Base-by-base conservation (phyloP, 1,284 basidiomycete species). In the Cutaneotrichosporon cavernicola region DNA sequence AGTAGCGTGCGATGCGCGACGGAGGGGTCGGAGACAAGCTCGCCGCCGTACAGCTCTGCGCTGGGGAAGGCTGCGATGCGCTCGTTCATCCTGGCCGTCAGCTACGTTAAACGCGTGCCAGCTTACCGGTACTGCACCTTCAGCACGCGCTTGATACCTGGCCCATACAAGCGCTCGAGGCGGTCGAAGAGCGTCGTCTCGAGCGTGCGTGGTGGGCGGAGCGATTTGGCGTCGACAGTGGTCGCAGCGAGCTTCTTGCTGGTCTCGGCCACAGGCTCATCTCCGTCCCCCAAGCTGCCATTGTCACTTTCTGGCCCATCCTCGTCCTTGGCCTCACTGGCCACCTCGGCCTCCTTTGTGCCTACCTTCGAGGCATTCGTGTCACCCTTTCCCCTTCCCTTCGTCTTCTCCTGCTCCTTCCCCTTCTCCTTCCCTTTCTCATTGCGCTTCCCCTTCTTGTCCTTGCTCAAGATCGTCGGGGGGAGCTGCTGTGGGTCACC, bases 181-280 rank as follows among this genome's bases (percentile, higher is more conserved):
- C 96, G 86, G 66, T 95, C 91, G 73, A 99, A 99, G 31, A 98
- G 83, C 0, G 96, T 98, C 1, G 86, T 89, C 75, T 95, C 91
- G 21, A 99, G 82, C 0, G 91, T 87, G 16, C 84, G 84, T 1
- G 92, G 89, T 4, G 89, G 88, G 18, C 82, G 80, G 7, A 92
- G 80, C 3, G 21, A 22, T n/a, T 18, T 34, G 40, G 43, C 7
- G 2, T 46, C 18, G 16, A 31, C 30, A n/a, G 18, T 9, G 5
- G 30, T 31, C 16, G 50, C 22, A 4, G 26, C 50, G 14, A 51
- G 30, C 26, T 31, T 51, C 14, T 26, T 30, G 26, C 14, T 40
- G 26, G 46, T 14, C 43, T 49, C 40, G 10, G 30, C 43, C 13
- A 40, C 26, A 6, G 11, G 40, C 43, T 56, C 30, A 22, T 26